Base-by-base conservation (phyloP, 2,329 filamentous ascomycete genomes). In the Phialophora expanda region DNA sequence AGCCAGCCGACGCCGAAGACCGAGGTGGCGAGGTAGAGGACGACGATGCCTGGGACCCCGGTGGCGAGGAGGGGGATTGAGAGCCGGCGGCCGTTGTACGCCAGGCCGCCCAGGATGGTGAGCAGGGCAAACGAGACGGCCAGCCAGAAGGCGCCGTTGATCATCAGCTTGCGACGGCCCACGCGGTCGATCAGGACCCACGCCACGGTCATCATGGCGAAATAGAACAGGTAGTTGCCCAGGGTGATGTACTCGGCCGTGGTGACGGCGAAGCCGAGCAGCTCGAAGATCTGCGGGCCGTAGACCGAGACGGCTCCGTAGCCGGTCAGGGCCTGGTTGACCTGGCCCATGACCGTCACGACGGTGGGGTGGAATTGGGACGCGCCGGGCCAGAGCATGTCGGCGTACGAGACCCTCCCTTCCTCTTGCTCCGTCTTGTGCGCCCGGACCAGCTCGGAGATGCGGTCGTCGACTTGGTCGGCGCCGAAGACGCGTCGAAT, bases 261-360 rank as follows among this genome's bases (percentile, higher is more conserved):
- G 3, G 75, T 76, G 41, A 83, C 80, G 20, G 75, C 74, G 73
- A 88, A 86, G 17, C 86, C 85, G 3, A 88, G 81, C 9, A 88
- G 82, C 68, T 86, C 82, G 73, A 88, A 88, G 61, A 88, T 88
- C 69, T 88, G 86, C 2, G 86, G 85, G 0, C 86, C 86, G 65
- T 88, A 88, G 2, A 88, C 86, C 20, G 82, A 85, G 2, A 89
- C 84, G 0, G 86, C 86, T 2, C 85, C 85, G 62, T 86, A 87
- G 8, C 84, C 83, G 0, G 84, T 86, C 58, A 86, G 74, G 1
- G 84, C 84, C 73, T 88, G 86, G 70, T 87, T 87, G 70, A 88
- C 75, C 73, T 89, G 86, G 0, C 85, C 85, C 85, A 88, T 88
- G 56, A 88, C 78, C 0, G 85, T 86, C 26, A 89, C 77, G 70